Conservation (phyloP, 1,139 yeast species). For the Blastobotrys elegans region DNA sequence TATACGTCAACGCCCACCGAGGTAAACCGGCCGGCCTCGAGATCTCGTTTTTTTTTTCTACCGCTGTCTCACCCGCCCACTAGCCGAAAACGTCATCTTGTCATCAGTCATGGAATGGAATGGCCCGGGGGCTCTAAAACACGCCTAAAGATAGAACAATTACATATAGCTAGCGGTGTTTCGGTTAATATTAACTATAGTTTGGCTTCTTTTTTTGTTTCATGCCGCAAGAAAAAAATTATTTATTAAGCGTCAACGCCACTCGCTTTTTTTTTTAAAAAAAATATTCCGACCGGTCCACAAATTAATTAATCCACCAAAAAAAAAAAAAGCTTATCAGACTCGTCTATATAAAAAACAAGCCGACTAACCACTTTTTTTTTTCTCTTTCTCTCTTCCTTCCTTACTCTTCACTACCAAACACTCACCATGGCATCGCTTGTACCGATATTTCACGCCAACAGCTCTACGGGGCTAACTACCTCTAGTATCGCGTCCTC, state of each 20-base stretch:
- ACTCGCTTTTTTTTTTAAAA: not conserved
- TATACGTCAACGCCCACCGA: too few relatives aligned
- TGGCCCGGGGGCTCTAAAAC: too few relatives aligned
- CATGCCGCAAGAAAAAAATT: not conserved
- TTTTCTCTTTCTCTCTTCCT: constrained; percentile 1
- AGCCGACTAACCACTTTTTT: not conserved
- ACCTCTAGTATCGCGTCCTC: not conserved
- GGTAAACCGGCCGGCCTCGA: too few relatives aligned
- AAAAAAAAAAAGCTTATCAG: constrained; percentile 3
- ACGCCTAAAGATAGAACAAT: not conserved
- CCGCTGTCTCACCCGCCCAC: not conserved
- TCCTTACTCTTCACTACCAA: not conserved
- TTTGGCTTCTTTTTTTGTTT: not conserved
- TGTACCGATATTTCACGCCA: constrained; percentile 1
- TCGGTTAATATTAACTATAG: not conserved
- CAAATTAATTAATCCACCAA: not conserved
- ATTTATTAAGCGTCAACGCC: not conserved
- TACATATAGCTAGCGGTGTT: too few relatives aligned
- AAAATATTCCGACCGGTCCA: not conserved
- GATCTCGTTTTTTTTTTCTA: too few relatives aligned
- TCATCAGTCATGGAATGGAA: too few relatives aligned
- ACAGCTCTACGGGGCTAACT: not conserved
- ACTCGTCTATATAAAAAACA: not conserved
- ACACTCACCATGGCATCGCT: not conserved
- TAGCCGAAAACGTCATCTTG: too few relatives aligned